Percentiles rank a stretch among this genome's conserved stretches.
These are phyloP conservation scores for Geotrichum carabidarum DNA, from an alignment of 1,139 yeast species.

Conservation along the genomic window DNA sequence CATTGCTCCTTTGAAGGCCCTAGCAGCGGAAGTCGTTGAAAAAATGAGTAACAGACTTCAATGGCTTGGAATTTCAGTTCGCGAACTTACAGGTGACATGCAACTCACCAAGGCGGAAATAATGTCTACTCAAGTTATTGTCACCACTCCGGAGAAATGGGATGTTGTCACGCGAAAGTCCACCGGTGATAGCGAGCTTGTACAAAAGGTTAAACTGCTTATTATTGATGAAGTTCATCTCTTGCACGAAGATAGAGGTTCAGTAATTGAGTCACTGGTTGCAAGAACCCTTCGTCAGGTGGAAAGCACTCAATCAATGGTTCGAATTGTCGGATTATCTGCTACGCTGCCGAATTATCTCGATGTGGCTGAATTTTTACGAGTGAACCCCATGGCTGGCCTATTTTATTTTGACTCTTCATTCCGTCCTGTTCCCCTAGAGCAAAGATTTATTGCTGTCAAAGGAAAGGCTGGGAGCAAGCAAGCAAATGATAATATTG, in stretches of 20 bases:
- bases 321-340: conserved; percentile 91
- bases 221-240: conserved; percentile 96
- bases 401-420: conserved; percentile 92
- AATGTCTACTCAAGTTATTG: conserved; percentile 78
- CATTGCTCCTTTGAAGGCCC: conserved; percentile 92
- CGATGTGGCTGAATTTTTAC: conserved; percentile 93
- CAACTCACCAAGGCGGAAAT: conserved; percentile 83
- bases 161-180: conserved; percentile 94
- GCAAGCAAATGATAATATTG: conserved; percentile 72
- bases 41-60: conserved; percentile 72
- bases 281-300: conserved; percentile 94
- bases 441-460: conserved; percentile 84
- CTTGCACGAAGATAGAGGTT: conserved; percentile 95
- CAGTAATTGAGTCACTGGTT: conserved; percentile 91
- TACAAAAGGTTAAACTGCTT: conserved; percentile 73
- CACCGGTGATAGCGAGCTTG: conserved; percentile 79
- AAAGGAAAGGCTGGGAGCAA: conserved; percentile 74
- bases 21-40: conserved; percentile 95
- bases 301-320: conserved; percentile 89
- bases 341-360: conserved; percentile 92
- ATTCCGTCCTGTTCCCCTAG: conserved; percentile 89
- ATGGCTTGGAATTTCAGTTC: conserved; percentile 80
- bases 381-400: conserved; percentile 84
- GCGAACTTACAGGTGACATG: conserved; percentile 97
- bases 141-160: conserved; percentile 98